Base-by-base conservation (phyloP, 345 rosid species). In the Populus tremula region DNA sequence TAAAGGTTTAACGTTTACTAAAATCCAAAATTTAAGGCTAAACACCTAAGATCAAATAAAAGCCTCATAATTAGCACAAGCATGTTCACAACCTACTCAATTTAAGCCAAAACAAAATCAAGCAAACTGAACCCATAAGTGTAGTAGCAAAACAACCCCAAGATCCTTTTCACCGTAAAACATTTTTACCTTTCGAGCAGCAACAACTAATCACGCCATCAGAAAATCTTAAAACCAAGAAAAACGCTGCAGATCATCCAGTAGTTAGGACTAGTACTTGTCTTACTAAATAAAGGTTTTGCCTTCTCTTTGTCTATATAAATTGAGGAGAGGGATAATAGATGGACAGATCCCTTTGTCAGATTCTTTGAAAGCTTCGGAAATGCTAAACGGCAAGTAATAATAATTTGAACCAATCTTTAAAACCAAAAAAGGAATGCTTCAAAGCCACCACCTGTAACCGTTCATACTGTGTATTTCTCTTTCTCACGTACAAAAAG, bases 371-470 rank as follows among this genome's bases (percentile, higher is more conserved):
- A 53, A 53, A 20, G 23, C n/a, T 53, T 53, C 7, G 59, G 59
- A 53, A 53, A 53, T 53, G 23, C 10, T 53, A 53, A 20, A 53
- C 59, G 59, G 23, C 59, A 49, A n/a, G 25, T 33, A n/a, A 39
- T 6, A 25, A 4, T 8, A 41, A 21, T 2, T 50, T 49, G 74
- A 31, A 70, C 39, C 41, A 56, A 59, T 56, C 50, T 59, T 38
- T 16, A 11, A 33, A 73, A 35, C 17, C n/a, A 25, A 23, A 31
- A 17, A 33, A 33, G 31, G 67, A 59, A 17, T 18, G 68, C 68
- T 62, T 73, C 68, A 39, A 62, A 61, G 67, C 64, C 68, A 73
- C 53, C 67, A 53, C 23, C 59, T 53, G 18, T 53, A 53, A 20
- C 59, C 59, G 59, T 53, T n/a, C n/a, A 7, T 7, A 6, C 59